phyloP scores from a whole-genome alignment of 2,329 filamentous ascomycete species.

The Helminthosporium solani region DNA sequence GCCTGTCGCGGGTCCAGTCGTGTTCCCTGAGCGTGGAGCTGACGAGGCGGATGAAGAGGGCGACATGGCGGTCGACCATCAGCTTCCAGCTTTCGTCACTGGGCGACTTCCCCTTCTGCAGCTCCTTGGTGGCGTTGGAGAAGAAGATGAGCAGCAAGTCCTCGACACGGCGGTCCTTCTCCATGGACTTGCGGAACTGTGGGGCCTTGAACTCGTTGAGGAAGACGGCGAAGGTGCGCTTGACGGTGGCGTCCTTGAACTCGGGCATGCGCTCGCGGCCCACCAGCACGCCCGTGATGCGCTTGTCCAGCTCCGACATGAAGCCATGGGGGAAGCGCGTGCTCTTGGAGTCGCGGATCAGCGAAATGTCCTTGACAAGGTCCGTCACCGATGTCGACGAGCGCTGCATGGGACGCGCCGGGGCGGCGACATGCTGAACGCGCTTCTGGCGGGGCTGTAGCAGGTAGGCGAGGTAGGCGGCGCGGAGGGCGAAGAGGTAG shows the following conservation, averaged over 20 bases:
- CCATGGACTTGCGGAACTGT: slow-evolving; percentile 84
- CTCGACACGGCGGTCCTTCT: slow-evolving; percentile 90
- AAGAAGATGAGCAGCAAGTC: slow-evolving; percentile 95
- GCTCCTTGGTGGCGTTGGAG: slow-evolving; percentile 86
- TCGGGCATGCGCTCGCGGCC: slow-evolving; percentile 83
- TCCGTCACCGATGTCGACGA: slow-evolving; percentile 74
- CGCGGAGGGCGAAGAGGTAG: slow-evolving; percentile 85
- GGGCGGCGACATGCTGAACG: slow-evolving; percentile 74
- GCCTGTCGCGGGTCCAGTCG: slow-evolving; percentile 80
- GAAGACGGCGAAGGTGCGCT: slow-evolving; percentile 91
- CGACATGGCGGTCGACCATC: slow-evolving; percentile 90
- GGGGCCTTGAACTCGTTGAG: slow-evolving; percentile 90
- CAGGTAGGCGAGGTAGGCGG: slow-evolving; percentile 89
- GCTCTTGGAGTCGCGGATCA: slow-evolving; percentile 67
- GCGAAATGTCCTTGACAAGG: slow-evolving; percentile 82
- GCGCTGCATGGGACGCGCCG: slow-evolving; percentile 63
- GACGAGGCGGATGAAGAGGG: slow-evolving; percentile 87
- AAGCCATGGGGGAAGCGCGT: slow-evolving; percentile 71
- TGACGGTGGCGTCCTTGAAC: slow-evolving; percentile 86
- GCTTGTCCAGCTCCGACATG: slow-evolving; percentile 70
- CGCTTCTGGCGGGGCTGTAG: slow-evolving; percentile 87
- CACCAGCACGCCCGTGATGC: slow-evolving; percentile 76
- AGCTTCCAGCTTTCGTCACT: slow-evolving; percentile 89
- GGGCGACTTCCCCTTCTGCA: slow-evolving; percentile 72
- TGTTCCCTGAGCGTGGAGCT: slow-evolving; percentile 77